A percentile compares a stretch with the other conserved stretches of the same genome.
Conservation (phyloP, 169 alveolate species). For the Cryptosporidium sp. region DNA sequence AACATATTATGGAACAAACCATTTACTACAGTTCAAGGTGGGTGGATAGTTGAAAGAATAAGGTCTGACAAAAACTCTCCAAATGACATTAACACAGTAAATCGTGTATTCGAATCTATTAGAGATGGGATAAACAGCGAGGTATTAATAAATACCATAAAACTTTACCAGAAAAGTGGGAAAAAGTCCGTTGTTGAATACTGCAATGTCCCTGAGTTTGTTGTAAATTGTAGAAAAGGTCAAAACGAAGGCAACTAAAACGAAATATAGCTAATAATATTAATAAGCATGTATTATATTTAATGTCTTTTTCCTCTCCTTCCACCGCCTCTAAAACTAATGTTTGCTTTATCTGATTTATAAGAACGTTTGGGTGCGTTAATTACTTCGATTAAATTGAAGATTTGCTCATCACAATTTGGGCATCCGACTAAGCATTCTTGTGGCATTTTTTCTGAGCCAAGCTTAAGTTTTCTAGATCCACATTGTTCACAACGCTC, state of each 20-base stretch:
- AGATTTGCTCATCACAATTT: conserved; percentile 31
- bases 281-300: background rate
- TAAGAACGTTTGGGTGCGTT: background rate
- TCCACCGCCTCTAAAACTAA: conserved; percentile 16
- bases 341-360: background rate
- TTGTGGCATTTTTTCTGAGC: background rate
- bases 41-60: conserved; percentile 92
- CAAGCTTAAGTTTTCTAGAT: conserved; percentile 18
- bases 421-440: conserved; percentile 38
- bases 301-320: background rate
- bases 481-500: conserved; percentile 39
- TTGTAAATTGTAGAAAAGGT: background rate
- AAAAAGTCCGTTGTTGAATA: conserved; percentile 48
- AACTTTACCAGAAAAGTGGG: conserved; percentile 60
- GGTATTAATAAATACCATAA: conserved; percentile 41
- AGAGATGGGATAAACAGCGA: conserved; percentile 83
- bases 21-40: conserved; percentile 83
- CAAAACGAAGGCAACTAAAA: background rate
- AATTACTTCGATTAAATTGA: background rate
- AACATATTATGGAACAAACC: conserved; percentile 54
- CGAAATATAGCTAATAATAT: background rate
- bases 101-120: conserved; percentile 84
- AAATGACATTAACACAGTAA: conserved; percentile 83
- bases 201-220: conserved; percentile 65
- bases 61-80: conserved; percentile 87